These are phyloP conservation scores for Sordariomycetes sp. DNA, from an alignment of 2,329 filamentous ascomycete species.

Conservation along the genomic window DNA sequence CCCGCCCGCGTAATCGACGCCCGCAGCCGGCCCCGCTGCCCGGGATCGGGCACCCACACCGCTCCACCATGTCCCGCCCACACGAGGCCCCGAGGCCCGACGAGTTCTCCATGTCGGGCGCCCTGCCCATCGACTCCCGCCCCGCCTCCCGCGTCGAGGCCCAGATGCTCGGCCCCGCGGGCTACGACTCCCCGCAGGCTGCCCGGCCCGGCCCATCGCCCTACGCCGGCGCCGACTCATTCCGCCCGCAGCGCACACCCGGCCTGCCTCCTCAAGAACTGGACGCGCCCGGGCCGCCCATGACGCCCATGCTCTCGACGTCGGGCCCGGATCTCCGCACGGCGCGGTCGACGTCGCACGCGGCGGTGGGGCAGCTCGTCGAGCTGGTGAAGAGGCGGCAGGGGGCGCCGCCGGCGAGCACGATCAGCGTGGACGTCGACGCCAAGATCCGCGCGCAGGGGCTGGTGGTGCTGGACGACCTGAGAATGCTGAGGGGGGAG, in stretches of 20 bases:
- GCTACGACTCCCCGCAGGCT: background rate
- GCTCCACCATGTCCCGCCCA: background rate
- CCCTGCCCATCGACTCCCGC: background rate
- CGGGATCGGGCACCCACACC: too few species aligned
- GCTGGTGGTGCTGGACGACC: slow-evolving; percentile 28
- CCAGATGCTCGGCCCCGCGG: slow-evolving; percentile 4
- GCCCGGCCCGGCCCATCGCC: background rate
- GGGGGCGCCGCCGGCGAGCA: slow-evolving; percentile 16
- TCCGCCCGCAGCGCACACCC: background rate
- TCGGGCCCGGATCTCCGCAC: slow-evolving; percentile 17
- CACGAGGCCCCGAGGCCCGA: background rate
- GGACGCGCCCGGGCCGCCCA: background rate
- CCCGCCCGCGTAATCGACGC: background rate
- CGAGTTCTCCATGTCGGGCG: slow-evolving; percentile 4
- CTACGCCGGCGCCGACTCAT: background rate
- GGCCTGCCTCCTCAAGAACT: background rate
- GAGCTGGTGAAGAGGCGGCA: slow-evolving; percentile 19
- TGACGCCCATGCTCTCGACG: slow-evolving; percentile 11
- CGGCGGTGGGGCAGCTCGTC: slow-evolving; percentile 23
- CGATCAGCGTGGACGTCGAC: slow-evolving; percentile 24
- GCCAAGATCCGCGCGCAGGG: slow-evolving; percentile 30
- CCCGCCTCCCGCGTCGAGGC: background rate
- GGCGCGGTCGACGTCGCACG: slow-evolving; percentile 22
- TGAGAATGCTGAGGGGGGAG: slow-evolving; percentile 31
- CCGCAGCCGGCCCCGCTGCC: too few species aligned